Base-by-base conservation (phyloP, 208 protist genomes). In the Leishmania tropica region DNA sequence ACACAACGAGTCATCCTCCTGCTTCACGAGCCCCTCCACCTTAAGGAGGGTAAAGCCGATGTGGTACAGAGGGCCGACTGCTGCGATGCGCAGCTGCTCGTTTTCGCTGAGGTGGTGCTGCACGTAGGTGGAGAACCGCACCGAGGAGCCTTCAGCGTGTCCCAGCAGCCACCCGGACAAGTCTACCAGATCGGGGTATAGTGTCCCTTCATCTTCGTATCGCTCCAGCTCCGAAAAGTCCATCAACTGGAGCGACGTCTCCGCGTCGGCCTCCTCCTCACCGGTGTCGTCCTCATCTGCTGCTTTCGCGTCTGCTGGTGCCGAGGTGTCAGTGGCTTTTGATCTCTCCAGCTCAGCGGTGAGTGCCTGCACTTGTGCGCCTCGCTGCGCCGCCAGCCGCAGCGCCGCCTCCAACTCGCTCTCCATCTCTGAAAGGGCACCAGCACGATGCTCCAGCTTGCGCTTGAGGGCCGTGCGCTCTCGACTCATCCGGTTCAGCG, bases 51-150 rank as follows among this genome's bases (percentile, higher is more conserved):
- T 79, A n/a, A 83, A 83, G 2, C 75, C 83, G 28, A 82, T 73
- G 74, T 86, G 83, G 75, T 86, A 86, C 11, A 86, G 62, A 3
- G 80, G 75, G 13, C 80, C 80, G 13, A 83, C 80, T 0, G 74
- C 62, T 2, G 51, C 60, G 19, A 83, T 42, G 35, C 71, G 80
- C 21, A 83, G 51, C 75, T 76, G 62, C 21, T 83, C 74, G 19
- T 65, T 58, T 2, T 75, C 42, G 75, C 56, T 79, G 65, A 83
- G 80, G n/a, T 79, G 64, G 60, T 4, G 65, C n/a, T 37, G 53
- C n/a, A 67, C 80, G 65, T 83, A 83, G 40, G 71, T 60, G 5
- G 64, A 56, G 35, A 83, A 83, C 8, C 80, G 80, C 35, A 71
- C n/a, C 65, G 65, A 71, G 19, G 48, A 21, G 6, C 21, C 31